Conservation (phyloP, 2,329 filamentous ascomycete genomes). For the Pyrenophora teres region DNA sequence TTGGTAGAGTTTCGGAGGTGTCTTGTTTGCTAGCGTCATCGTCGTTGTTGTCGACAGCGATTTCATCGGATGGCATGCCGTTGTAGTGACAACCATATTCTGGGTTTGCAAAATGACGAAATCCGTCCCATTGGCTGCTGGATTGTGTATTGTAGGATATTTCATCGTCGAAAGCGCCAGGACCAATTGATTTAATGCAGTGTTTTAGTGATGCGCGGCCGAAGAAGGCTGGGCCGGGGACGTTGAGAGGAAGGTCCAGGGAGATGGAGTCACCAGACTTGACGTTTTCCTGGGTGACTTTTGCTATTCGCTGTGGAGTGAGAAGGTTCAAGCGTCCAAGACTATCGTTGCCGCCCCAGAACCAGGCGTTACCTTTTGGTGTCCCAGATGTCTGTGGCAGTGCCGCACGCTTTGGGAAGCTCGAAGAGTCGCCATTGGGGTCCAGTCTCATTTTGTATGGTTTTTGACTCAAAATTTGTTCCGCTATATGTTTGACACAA, state of each 20-base stretch:
- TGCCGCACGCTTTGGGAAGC: constrained; percentile 27
- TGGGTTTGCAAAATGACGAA: constrained; percentile 44
- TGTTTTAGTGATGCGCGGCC: constrained; percentile 59
- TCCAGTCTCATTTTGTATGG: constrained; percentile 23
- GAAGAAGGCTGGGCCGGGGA: constrained; percentile 60
- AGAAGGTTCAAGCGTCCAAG: constrained; percentile 66
- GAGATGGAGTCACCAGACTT: constrained; percentile 59
- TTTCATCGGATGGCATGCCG: constrained; percentile 35
- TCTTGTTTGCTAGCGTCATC: constrained; percentile 20
- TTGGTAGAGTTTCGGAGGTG: not conserved
- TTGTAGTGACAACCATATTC: constrained; percentile 38
- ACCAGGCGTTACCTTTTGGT: constrained; percentile 28
- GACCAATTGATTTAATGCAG: constrained; percentile 20
- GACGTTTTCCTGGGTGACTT: constrained; percentile 57
- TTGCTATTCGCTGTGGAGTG: constrained; percentile 58
- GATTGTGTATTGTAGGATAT: constrained; percentile 41
- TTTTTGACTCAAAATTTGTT: too few species aligned
- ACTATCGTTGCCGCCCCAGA: constrained; percentile 34
- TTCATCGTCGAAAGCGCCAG: constrained; percentile 36
- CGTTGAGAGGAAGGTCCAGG: constrained; percentile 64
- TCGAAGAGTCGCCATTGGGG: constrained; percentile 22
- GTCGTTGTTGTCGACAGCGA: constrained; percentile 23
- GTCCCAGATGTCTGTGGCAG: constrained; percentile 30
- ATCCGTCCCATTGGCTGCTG: constrained; percentile 44
- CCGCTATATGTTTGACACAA: too few species aligned